Evolutionary conservation across 2,329 filamentous ascomycete species (phyloP), one percentile per base, ranked within the genome.

Genomic region (Pseudocercospora pini-densiflorae): DNA sequence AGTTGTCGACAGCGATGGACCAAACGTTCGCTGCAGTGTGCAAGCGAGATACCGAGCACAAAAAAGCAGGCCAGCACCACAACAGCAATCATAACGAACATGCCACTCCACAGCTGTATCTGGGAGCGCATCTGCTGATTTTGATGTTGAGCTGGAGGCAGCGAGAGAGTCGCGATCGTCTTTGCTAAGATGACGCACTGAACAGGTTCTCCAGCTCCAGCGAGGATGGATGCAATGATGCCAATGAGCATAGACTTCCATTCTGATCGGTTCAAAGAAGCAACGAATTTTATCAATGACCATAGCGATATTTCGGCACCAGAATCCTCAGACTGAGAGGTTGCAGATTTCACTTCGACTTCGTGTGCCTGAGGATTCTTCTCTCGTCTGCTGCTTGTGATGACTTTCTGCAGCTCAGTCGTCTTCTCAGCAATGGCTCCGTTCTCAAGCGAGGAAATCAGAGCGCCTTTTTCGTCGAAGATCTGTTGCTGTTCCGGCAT

Each of bases 111-210:
- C 69, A 85, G 85, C 65, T 85, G 79, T 16, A 79, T 80, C 43
- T 79, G 74, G 1, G 79, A 66, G 12, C 61, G 59, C 12, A 67
- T 54, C 24, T 54, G 33, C 1, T 27, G 33, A 84, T 79, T 72
- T 77, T 83, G 84, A 84, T 79, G 72, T 77, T 83, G 84, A 36
- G 72, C 78, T n/a, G 79, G 77, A 24, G 83, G 86, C 27, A 89
- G 80, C 7, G 89, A 88, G 16, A 94, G 84, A 12, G 88, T 87
- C 67, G 87, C 86, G 77, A 97, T 93, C 64, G 92, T 87, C 79
- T 97, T 96, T 73, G 93, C 90, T 73, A 97, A 94, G 79, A 97
- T 89, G 68, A 97, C 87, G 70, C 90, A 87, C 74, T 89, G 86
- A 0, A 85, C 87, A 10, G 92, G 91, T 76, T 96, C 93, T 63